A percentile compares a stretch with the other conserved stretches of the same genome.
These are phyloP conservation scores for Cryphonectria nitschkei DNA, from an alignment of 2,329 filamentous ascomycete species.

Conservation along the genomic window DNA sequence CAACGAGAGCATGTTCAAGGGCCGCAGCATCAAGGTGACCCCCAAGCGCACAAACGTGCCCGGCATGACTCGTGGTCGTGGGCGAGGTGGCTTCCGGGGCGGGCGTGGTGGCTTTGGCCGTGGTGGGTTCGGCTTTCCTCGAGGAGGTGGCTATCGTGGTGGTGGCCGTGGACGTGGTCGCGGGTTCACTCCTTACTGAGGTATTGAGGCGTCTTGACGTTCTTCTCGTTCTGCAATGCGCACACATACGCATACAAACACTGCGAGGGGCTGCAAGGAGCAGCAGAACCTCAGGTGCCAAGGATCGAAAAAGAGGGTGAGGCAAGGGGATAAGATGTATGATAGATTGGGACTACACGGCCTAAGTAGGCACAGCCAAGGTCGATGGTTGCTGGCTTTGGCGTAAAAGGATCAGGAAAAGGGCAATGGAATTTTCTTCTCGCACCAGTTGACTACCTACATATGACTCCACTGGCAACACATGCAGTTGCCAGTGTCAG, in stretches of 20 bases:
- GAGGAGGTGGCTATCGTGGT: conserved; percentile 63
- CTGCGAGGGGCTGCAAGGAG: conserved; percentile 16
- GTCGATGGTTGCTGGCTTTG: conserved; percentile 25
- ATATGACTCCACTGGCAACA: background rate
- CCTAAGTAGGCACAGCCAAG: conserved; percentile 15
- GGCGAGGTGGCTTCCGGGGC: conserved; percentile 55
- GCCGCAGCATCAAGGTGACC: conserved; percentile 89
- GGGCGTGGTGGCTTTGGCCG: conserved; percentile 57
- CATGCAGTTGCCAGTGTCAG: background rate
- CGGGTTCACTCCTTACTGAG: conserved; percentile 68
- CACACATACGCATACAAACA: too few species aligned
- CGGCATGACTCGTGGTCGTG: conserved; percentile 83
- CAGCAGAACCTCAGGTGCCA: conserved; percentile 10
- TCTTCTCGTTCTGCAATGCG: background rate
- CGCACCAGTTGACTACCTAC: conserved; percentile 11
- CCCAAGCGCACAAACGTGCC: conserved; percentile 97
- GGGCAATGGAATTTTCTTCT: conserved; percentile 20
- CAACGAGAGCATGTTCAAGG: conserved; percentile 95
- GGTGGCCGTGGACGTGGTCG: conserved; percentile 57
- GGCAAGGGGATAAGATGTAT: background rate
- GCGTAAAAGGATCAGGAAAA: conserved; percentile 23
- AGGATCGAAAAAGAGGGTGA: background rate
- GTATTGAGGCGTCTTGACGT: conserved; percentile 15
- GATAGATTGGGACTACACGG: conserved; percentile 17
- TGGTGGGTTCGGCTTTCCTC: conserved; percentile 48